Percentiles rank a stretch among this genome's conserved stretches.
These are phyloP conservation scores for Backusella circina DNA, from an alignment of 192 early-diverging fungal genomes.

Conservation along the genomic window DNA sequence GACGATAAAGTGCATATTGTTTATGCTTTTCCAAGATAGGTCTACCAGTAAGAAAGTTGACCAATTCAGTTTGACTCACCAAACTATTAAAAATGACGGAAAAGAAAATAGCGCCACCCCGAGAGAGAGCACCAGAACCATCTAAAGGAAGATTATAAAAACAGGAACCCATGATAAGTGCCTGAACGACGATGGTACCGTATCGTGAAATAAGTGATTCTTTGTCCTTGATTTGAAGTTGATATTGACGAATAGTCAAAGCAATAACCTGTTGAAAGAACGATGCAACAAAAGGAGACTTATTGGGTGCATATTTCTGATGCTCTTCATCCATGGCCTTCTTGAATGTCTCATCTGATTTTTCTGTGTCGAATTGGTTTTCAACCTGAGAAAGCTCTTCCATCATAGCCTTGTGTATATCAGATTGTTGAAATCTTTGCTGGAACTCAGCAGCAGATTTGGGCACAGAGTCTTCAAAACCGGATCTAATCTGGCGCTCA, in stretches of 20 bases:
- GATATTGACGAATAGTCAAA: conserved; percentile 60
- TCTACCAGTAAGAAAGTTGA: conserved; percentile 67
- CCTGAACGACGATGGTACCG: conserved; percentile 52
- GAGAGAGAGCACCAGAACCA: conserved; percentile 66
- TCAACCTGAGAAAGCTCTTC: conserved; percentile 42
- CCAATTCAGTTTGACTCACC: conserved; percentile 66
- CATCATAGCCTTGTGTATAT: conserved; percentile 34
- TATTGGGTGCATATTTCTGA: conserved; percentile 41
- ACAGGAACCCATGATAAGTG: conserved; percentile 67
- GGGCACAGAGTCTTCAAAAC: conserved; percentile 57
- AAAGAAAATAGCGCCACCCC: conserved; percentile 76
- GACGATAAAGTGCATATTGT: conserved; percentile 63
- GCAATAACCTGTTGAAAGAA: conserved; percentile 60
- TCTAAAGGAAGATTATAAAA: conserved; percentile 58
- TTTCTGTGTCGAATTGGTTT: conserved; percentile 21
- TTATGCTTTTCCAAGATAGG: conserved; percentile 79
- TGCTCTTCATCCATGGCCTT: conserved; percentile 54
- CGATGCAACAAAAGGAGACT: conserved; percentile 63
- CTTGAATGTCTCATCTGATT: conserved; percentile 31
- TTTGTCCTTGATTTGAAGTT: conserved; percentile 54
- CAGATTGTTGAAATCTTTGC: conserved; percentile 41
- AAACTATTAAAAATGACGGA: conserved; percentile 49
- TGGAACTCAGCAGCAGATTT: conserved; percentile 62
- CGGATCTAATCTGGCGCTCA: conserved; percentile 46
- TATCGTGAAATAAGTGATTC: conserved; percentile 49